Base-by-base conservation (phyloP, 768 basidiomycete species). In the Mycena vulgaris region DNA sequence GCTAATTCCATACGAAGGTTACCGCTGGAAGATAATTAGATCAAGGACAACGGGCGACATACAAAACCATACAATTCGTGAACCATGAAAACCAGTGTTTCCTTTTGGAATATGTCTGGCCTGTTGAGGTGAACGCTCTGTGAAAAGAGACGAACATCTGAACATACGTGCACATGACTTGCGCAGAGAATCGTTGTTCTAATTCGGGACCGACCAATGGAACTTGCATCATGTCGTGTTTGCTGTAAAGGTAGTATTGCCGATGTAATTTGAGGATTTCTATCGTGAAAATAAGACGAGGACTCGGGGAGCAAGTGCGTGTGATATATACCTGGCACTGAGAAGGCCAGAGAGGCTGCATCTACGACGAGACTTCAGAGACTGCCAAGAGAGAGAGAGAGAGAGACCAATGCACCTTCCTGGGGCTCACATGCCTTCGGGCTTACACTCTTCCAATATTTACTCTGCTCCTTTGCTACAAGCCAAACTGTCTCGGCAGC, bases 401-500 rank as follows among this genome's bases (percentile, higher is more conserved):
- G 27, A 31, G 30, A 45, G n/a, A 33, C 25, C 39, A 31, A 59
- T 64, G 28, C 74, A 94, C 97, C 91, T 83, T 94, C 92, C 59
- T 88, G 87, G 19, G 95, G 94, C 78, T 96, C 94, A 74, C 92
- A 93, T 13, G 90, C 86, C 79, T 93, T 95, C 0, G 92, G 92
- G 74, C 93, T 90, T 40, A 99, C 87, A 75, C 83, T 91, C 79
- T 92, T 95, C 98, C 98, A 99, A 77, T 93, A 93, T 78, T 92
- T 93, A 76, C 92, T 93, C 79, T 98, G 97, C 59, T 95, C 89
- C 72, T 88, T 88, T 11, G 94, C 93, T 14, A 97, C 96, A 52
- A 94, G 89, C 87, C 91, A 96, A 16, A 98, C 89, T 0, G 96
- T 95, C 82, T 97, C 95, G 9, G 95, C 94, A 3, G 92, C 97